Percentiles rank a stretch among this genome's conserved stretches.
Conservation (phyloP, 805 yeast genomes). For the Starmera pachycereana region DNA sequence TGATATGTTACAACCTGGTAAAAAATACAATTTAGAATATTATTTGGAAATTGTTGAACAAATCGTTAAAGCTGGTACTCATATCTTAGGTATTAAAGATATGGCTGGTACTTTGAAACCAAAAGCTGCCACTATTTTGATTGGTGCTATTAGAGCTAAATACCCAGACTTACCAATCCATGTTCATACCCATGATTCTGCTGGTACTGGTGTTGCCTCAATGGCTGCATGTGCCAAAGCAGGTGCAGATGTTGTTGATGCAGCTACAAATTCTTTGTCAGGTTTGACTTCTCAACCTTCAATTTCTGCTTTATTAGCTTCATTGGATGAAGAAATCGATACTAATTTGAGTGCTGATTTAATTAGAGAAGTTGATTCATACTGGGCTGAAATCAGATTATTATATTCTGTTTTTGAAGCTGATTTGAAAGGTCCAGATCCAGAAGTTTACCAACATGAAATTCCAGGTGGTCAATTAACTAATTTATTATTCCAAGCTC, state of each 20-base stretch:
- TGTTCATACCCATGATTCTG: slow-evolving; percentile 98
- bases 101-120: slow-evolving; percentile 99
- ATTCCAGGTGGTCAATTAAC: slow-evolving; percentile 99
- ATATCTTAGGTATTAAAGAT: slow-evolving; percentile 94
- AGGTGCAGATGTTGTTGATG: slow-evolving; percentile 98
- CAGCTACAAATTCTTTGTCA: slow-evolving; percentile 94
- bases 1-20: slow-evolving; percentile 92
- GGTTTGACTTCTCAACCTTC: slow-evolving; percentile 99
- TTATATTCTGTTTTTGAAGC: slow-evolving; percentile 96
- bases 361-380: slow-evolving; percentile 79
- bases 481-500: slow-evolving; percentile 96
- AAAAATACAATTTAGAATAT: slow-evolving; percentile 91
- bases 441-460: slow-evolving; percentile 97
- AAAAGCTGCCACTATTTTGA: slow-evolving; percentile 74
- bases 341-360: slow-evolving; percentile 58
- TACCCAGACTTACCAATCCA: slow-evolving; percentile 95
- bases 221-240: slow-evolving; percentile 91
- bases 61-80: slow-evolving; percentile 91
- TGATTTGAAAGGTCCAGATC: slow-evolving; percentile 98
- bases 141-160: slow-evolving; percentile 71
- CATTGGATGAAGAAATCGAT: slow-evolving; percentile 77
- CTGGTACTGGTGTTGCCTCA: slow-evolving; percentile 98
- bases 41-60: slow-evolving; percentile 73
- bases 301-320: slow-evolving; percentile 83
- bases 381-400: slow-evolving; percentile 99